Evolutionary conservation across 176 grass and related monocot genomes (phyloP).

Genomic region (Musa itinerans): DNA sequence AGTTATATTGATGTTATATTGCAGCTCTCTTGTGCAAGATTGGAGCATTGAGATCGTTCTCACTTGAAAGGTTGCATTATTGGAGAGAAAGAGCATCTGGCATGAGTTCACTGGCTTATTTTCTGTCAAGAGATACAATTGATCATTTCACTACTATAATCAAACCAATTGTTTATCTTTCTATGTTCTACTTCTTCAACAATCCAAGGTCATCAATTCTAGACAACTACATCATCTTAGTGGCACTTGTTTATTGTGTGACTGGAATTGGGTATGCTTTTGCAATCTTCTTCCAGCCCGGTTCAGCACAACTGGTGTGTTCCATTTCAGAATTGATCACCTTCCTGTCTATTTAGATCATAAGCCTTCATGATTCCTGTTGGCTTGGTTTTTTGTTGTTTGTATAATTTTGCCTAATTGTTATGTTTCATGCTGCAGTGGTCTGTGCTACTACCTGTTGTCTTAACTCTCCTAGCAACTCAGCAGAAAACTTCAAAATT

Average conservation of each 20-base stretch:
- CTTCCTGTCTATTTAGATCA: conserved; percentile 10
- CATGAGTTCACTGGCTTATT: conserved; percentile 83
- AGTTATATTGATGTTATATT: not conserved
- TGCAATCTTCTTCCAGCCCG: conserved; percentile 75
- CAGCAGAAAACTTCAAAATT: conserved; percentile 39
- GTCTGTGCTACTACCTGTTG: conserved; percentile 72
- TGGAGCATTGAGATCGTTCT: conserved; percentile 74
- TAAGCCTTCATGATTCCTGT: not conserved
- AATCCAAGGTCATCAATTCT: conserved; percentile 75
- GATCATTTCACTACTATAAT: conserved; percentile 84
- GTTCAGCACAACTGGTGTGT: conserved; percentile 71
- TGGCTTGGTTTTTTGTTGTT: not conserved
- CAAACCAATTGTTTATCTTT: conserved; percentile 83
- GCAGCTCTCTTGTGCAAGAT: conserved; percentile 80
- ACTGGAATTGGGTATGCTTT: conserved; percentile 82
- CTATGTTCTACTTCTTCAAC: conserved; percentile 98
- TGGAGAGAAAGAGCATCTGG: conserved; percentile 72
- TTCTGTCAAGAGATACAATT: conserved; percentile 67
- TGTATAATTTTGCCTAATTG: not conserved
- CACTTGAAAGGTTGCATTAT: conserved; percentile 74
- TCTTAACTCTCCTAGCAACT: conserved; percentile 66
- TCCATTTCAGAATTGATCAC: not conserved
- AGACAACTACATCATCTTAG: conserved; percentile 62
- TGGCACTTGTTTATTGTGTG: conserved; percentile 74
- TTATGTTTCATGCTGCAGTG: conserved; percentile 42